A percentile compares a stretch with the other conserved stretches of the same genome.
phyloP scores from a whole-genome alignment of 2,329 filamentous ascomycete genomes.

The Colletotrichum graminicola region DNA sequence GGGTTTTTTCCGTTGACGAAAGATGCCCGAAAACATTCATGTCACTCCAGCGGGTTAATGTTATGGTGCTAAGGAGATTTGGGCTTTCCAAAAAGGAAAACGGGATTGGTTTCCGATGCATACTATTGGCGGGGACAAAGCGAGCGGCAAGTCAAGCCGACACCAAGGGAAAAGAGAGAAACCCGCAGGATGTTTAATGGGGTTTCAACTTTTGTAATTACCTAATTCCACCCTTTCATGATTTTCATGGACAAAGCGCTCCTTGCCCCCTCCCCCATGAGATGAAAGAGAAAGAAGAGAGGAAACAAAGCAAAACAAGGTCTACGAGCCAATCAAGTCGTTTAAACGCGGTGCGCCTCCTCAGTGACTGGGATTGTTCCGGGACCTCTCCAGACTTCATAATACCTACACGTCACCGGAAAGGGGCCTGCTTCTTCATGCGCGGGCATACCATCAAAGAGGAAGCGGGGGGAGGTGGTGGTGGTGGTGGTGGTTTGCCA shows the following conservation, averaged over 20 bases:
- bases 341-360: too few relatives aligned
- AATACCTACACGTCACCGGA: not conserved
- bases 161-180: not conserved
- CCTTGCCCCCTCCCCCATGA: slow-evolving; percentile 7
- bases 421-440: not conserved
- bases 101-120: not conserved
- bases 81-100: not conserved
- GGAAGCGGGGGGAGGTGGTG: not conserved
- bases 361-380: not conserved
- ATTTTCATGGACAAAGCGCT: not conserved
- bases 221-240: slow-evolving; percentile 31
- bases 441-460: too few relatives aligned
- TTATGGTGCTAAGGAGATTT: slow-evolving; percentile 5
- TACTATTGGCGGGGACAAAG: not conserved
- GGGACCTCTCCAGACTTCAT: not conserved
- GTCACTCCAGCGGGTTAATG: slow-evolving; percentile 13
- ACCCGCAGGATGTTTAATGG: slow-evolving; percentile 17
- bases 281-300: not conserved
- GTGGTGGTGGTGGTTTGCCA: not conserved
- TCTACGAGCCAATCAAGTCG: not conserved
- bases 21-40: slow-evolving; percentile 1
- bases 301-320: not conserved
- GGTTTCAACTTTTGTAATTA: slow-evolving; percentile 40
- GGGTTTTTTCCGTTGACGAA: not conserved
- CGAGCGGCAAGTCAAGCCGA: not conserved